Percentiles rank a stretch among this genome's conserved stretches.
These are phyloP conservation scores for Cicer chorassanicum DNA, from an alignment of 306 rosid species.

Conservation along the genomic window DNA sequence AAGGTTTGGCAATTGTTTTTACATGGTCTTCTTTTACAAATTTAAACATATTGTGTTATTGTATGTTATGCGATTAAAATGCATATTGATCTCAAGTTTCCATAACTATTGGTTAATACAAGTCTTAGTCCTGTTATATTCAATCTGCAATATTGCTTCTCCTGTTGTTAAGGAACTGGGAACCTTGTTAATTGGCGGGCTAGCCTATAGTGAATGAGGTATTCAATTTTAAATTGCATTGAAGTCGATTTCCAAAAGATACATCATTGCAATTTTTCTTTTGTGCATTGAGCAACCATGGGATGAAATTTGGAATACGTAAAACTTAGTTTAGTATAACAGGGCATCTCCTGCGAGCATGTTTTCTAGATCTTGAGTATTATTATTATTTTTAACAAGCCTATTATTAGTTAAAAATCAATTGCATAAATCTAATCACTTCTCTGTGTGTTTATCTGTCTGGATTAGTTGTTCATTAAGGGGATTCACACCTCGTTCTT, in stretches of 20 bases:
- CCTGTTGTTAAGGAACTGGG: neutral
- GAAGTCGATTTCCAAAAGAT: slow-evolving; percentile 21
- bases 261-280: slow-evolving; percentile 13
- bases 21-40: slow-evolving; percentile 37
- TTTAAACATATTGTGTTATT: slow-evolving; percentile 26
- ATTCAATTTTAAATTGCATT: slow-evolving; percentile 23
- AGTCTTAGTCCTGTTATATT: neutral
- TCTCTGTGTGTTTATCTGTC: slow-evolving; percentile 11
- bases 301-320: slow-evolving; percentile 23
- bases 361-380: slow-evolving; percentile 27
- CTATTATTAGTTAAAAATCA: neutral
- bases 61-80: slow-evolving; percentile 37
- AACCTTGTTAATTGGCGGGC: slow-evolving; percentile 21
- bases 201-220: neutral
- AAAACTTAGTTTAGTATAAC: slow-evolving; percentile 24
- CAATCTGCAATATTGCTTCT: slow-evolving; percentile 16
- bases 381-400: neutral
- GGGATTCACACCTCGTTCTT: neutral
- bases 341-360: slow-evolving; percentile 15
- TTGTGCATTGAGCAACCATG: slow-evolving; percentile 7
- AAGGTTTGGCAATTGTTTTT: slow-evolving; percentile 57
- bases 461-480: slow-evolving; percentile 27
- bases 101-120: slow-evolving; percentile 23
- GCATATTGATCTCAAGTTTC: slow-evolving; percentile 15
- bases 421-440: slow-evolving; percentile 2